Evolutionary conservation across 768 basidiomycete species (phyloP), one percentile per base, ranked within the genome.

Genomic region (Panaeolus cyanescens): DNA sequence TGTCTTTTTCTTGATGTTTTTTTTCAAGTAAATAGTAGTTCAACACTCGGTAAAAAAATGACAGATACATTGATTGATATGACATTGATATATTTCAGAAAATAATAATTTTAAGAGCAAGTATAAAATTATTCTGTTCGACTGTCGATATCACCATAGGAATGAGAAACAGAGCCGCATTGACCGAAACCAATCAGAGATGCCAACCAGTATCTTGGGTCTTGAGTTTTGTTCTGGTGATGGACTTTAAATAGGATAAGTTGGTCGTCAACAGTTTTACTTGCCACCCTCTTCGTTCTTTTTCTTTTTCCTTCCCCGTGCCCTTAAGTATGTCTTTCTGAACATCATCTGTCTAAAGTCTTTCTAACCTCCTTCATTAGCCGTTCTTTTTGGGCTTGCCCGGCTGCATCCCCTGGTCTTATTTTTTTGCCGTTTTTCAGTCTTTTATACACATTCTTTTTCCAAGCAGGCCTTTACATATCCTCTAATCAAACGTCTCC

Each of bases 371-470:
- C 55, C 57, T 54, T 62, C 65, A n/a, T 28, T 56, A 77, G 76
- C 71, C 77, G 73, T 78, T 80, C 77, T 74, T 84, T 79, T 77
- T 80, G 83, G 88, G 87, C 81, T 78, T 85, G 88, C 88, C 87
- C 78, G 86, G 88, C 80, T 76, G 89, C 88, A 81, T 83, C 84
- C 79, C 83, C 78, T 82, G 76, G 78, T 77, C 74, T 75, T 71
- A 70, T 68, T 66, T 67, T 70, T 66, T 68, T 66, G 64, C 64
- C 55, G 54, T 59, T 64, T 67, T 75, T 71, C 67, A 50, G 22
- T 45, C 65, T 72, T 74, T 68, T 67, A 69, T 68, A 64, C 70
- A 72, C 72, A 74, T 72, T 62, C 72, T 77, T 70, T n/a, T 65
- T 64, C 76, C 67, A 78, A 82, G 79, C 78, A 78, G 78, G 81